Base-by-base conservation (phyloP, 2,329 filamentous ascomycete species). In the Furcasterigmium sp. region DNA sequence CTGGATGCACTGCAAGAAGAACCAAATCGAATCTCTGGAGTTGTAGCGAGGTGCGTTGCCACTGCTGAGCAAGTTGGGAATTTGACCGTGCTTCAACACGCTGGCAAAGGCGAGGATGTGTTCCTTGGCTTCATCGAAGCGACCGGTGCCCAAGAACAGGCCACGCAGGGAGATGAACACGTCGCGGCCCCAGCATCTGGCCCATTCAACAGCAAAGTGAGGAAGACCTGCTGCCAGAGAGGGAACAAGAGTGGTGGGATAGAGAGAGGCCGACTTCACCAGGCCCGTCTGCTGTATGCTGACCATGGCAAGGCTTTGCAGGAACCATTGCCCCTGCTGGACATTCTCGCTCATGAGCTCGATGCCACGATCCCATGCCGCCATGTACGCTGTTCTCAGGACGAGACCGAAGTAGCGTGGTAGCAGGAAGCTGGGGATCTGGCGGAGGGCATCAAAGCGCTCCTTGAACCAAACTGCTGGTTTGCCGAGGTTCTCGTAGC, bases 1-100 rank as follows among this genome's bases (percentile, higher is more conserved):
- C 57, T 98, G 93, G 39, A 97, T 91, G 51, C 87, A 87, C 62
- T 98, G 93, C 41, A 98, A 67, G 72, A 94, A 95, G 73, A 97
- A 98, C 93, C 93, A 98, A 34, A 96, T 81, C 0, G 93, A 95
- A 64, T 98, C 93, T 47, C 93, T 80, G 35, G 93, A 91, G 62
- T 98, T 98, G 70, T 97, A 98, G 20, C 93, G 79, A 3, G 93
- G 93, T 14, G 84, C 76, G 47, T 85, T 87, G 7, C 93, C 91
- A 46, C 87, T 88, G 51, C 89, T 85, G 13, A 98, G 74, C 17
- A 98, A 75, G 57, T 98, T 98, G 13, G 93, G 93, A 45, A 98
- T 91, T 90, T 97, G 95, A 40, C 93, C 93, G 56, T 98, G 93
- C 72, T 98, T 98, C 53, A 98, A 70, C 10, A 98, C 91, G 60